Evolutionary conservation across 352 stramenopile species (phyloP), one percentile per base, ranked within the genome.

Genomic region (Aphanomyces euteiches): DNA sequence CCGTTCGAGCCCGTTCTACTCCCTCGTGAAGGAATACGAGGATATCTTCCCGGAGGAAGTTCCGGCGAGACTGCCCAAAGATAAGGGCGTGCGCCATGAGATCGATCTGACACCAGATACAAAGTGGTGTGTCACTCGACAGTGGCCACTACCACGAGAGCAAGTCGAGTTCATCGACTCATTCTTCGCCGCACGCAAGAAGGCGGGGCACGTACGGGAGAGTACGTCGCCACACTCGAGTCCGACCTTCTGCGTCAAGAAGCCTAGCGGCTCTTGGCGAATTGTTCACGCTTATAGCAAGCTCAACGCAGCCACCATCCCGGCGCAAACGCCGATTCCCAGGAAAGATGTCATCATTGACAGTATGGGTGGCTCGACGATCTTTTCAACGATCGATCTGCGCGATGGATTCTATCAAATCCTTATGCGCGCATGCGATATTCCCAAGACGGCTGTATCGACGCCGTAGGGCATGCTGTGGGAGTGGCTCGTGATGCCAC

Each of bases 261-360:
- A 81, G 41, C 54, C 74, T 4, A 69, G 74, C 4, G 72, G 73
- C 0, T 40, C 38, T 17, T 78, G 74, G 74, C 37, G 72, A 13
- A 79, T 81, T 43, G 67, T 78, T 7, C 75, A 81, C 19, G 71
- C 72, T 40, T 77, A 72, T 56, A 79, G 78, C 60, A 81, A 78
- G 56, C 67, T 79, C 0, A 83, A 83, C 47, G 60, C 57, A n/a
- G 69, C 57, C 2, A 81, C 72, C 2, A 72, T 81, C 6, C 67
- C 71, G 2, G 66, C 75, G 15, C 75, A 79, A 41, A 79, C 66
- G 17, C 75, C 67, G 47, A 79, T 80, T 15, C 72, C 74, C 0
- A 28, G 75, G 0, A 77, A 79, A 63, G 65, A 78, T 58, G 58
- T 73, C 3, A 61, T 75, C 19, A 67, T 73, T 39, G 69, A 79